Percentiles rank a stretch among this genome's conserved stretches.
Conservation (phyloP, 2,329 filamentous ascomycete species). For the Exophiala xenobiotica region DNA sequence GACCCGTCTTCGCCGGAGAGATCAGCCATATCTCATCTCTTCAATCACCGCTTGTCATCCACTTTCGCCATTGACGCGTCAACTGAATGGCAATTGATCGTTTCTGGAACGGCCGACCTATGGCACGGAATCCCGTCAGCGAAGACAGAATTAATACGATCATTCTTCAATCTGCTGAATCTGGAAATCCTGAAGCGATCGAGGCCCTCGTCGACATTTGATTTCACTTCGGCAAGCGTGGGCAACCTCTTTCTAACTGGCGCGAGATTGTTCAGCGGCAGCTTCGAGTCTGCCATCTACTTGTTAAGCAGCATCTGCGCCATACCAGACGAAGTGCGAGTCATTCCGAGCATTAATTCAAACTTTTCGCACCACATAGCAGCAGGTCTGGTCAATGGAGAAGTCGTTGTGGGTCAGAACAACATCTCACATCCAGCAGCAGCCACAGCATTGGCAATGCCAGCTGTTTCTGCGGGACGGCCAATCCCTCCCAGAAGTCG, state of each 20-base stretch:
- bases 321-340: constrained; percentile 72
- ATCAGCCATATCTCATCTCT: constrained; percentile 73
- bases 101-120: constrained; percentile 75
- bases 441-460: constrained; percentile 28
- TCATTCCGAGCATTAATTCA: constrained; percentile 87
- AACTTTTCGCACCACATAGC: constrained; percentile 96
- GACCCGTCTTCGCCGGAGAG: constrained; percentile 60
- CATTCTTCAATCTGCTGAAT: constrained; percentile 73
- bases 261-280: constrained; percentile 85
- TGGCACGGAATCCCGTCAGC: constrained; percentile 71
- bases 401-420: constrained; percentile 84
- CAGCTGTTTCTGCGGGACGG: constrained; percentile 34
- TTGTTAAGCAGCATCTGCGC: constrained; percentile 81
- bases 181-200: constrained; percentile 76
- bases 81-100: constrained; percentile 81
- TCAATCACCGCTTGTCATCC: constrained; percentile 79
- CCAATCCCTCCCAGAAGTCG: constrained; percentile 33
- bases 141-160: constrained; percentile 74
- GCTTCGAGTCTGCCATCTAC: constrained; percentile 89
- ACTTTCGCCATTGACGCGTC: constrained; percentile 59
- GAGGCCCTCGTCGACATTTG: constrained; percentile 68
- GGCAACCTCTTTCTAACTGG: constrained; percentile 81
- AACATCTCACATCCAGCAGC: constrained; percentile 78
- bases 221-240: constrained; percentile 73
- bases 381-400: constrained; percentile 73